Base-by-base conservation (phyloP, 371 early-diverging fungal species). In the Coemansia sp. region DNA sequence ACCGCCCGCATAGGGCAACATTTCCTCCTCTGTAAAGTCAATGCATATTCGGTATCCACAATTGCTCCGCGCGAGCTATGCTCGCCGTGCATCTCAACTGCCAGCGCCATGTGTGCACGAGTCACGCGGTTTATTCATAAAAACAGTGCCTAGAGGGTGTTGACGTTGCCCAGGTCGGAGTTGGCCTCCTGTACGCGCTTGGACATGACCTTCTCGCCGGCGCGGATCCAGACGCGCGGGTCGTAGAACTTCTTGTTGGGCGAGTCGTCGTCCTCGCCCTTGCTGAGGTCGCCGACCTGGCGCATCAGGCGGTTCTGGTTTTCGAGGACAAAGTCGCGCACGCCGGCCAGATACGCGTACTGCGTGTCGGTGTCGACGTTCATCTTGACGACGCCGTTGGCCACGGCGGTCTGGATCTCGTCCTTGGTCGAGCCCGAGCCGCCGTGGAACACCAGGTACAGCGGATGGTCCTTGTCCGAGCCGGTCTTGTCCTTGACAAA, bases 241-340 rank as follows among this genome's bases (percentile, higher is more conserved):
- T 94, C 94, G 78, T 94, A 94, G 81, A 84, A 85, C 84, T 94
- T 94, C 90, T 94, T 94, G 88, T 94, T 94, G 77, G 94, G 94
- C 4, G 75, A 33, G 9, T 53, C 52, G 85, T 92, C 92, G 82
- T 83, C 85, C 10, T 82, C 82, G 63, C 94, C 94, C 66, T 71
- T 71, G 56, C 93, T 94, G 63, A 93, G 94, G 83, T 94, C 94
- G 63, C 94, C 94, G 63, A 94, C 91, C 83, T 94, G 94, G 38
- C 82, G 71, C 82, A 92, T 88, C 59, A 94, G 86, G 72, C 93
- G 90, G 52, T 59, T 88, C 82, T 87, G 84, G 81, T 89, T 83
- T 64, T 57, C 61, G 64, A 88, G 83, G 69, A 88, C 87, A 77
- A 85, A 91, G 67, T 87, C 80, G 42, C 82, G 81, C 65, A 91